A percentile compares a stretch with the other conserved stretches of the same genome.
These are phyloP conservation scores for Ambrosia hybrid DNA, from an alignment of 140 eudicot species.

Conservation along the genomic window DNA sequence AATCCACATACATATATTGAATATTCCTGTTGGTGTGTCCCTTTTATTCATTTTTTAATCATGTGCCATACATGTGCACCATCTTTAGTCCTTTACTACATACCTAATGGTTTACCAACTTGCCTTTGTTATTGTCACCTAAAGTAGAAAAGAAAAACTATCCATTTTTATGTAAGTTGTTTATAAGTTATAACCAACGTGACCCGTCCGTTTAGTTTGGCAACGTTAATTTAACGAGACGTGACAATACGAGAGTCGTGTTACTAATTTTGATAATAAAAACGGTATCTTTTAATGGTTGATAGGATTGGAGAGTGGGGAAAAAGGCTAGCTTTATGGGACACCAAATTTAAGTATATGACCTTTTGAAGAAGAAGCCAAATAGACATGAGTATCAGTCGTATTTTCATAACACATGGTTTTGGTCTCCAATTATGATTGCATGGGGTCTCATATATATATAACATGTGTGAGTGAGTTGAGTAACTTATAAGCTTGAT, in stretches of 20 bases:
- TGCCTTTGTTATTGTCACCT: neutral
- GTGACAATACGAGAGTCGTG: neutral
- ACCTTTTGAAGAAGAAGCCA: slow-evolving; percentile 27
- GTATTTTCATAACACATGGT: slow-evolving; percentile 24
- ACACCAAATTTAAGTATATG: slow-evolving; percentile 27
- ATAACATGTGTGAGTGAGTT: no score
- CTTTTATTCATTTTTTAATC: slow-evolving; percentile 13
- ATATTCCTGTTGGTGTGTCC: slow-evolving; percentile 26
- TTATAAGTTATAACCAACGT: neutral
- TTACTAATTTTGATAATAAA: neutral
- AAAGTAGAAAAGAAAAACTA: neutral
- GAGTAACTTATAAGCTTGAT: no score
- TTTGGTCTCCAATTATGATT: slow-evolving; percentile 22
- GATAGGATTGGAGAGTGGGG: slow-evolving; percentile 12
- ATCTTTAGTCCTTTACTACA: neutral
- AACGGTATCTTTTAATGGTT: neutral
- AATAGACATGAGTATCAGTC: slow-evolving; percentile 21
- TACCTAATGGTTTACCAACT: neutral
- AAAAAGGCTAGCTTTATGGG: slow-evolving; percentile 28
- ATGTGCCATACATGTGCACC: slow-evolving; percentile 34
- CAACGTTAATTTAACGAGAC: neutral
- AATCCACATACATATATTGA: slow-evolving; percentile 28
- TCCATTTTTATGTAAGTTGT: neutral
- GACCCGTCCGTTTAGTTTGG: neutral
- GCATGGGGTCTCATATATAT: neutral